Evolutionary conservation across 345 rosid genomes (phyloP).

Genomic region (Leavenworthia alabamica): DNA sequence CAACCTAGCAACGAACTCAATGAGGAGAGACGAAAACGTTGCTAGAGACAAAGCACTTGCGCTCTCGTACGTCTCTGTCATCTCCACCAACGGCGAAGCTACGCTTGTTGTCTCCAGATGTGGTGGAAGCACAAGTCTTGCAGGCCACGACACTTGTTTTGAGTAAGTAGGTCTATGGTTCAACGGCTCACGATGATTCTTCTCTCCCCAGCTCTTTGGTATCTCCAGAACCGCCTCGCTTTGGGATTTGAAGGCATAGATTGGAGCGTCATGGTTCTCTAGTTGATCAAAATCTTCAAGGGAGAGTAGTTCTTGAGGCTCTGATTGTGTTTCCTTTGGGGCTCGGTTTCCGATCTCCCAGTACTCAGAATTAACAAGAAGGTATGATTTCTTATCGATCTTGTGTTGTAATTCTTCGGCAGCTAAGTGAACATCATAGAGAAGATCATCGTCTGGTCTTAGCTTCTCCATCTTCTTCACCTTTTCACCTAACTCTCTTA

Average conservation of each 20-base stretch:
- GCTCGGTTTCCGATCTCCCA: slow-evolving; percentile 78
- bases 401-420: slow-evolving; percentile 74
- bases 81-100: slow-evolving; percentile 33
- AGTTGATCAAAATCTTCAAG: slow-evolving; percentile 34
- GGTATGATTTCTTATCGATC: slow-evolving; percentile 75
- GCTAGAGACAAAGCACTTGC: slow-evolving; percentile 86
- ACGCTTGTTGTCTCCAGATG: slow-evolving; percentile 22
- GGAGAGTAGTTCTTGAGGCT: slow-evolving; percentile 48
- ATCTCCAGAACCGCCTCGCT: slow-evolving; percentile 68
- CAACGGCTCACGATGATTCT: slow-evolving; percentile 24
- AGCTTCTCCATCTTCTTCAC: slow-evolving; percentile 82
- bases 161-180: slow-evolving; percentile 21
- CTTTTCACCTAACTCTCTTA: slow-evolving; percentile 69
- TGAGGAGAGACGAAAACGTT: slow-evolving; percentile 74
- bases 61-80: slow-evolving; percentile 67
- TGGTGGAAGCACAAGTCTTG: slow-evolving; percentile 32
- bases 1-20: slow-evolving; percentile 84
- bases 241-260: slow-evolving; percentile 50
- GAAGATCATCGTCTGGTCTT: slow-evolving; percentile 59
- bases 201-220: slow-evolving; percentile 27
- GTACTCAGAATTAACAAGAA: slow-evolving; percentile 69
- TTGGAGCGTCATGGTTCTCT: slow-evolving; percentile 24
- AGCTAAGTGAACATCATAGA: slow-evolving; percentile 55
- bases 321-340: slow-evolving; percentile 26
- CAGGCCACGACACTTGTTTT: slow-evolving; percentile 63